Evolutionary conservation across 164 flowering plant species (phyloP).

Genomic region (Saururus chinensis): DNA sequence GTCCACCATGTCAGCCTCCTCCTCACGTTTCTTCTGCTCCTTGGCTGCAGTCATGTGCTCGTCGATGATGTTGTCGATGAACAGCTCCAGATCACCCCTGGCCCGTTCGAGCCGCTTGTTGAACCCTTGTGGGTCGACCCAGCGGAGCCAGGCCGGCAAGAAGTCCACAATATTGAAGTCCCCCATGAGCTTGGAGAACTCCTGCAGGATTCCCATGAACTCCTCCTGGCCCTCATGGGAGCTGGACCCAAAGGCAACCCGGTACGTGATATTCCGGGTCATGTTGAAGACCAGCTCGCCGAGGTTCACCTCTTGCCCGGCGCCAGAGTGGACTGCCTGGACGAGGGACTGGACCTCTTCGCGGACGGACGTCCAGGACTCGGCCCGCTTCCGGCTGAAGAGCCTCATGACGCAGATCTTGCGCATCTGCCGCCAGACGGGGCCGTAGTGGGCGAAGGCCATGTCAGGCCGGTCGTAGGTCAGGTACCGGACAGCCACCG

Average conservation of each 20-base stretch:
- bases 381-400: constrained; percentile 68
- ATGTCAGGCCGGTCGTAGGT: constrained; percentile 77
- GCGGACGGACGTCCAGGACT: constrained; percentile 73
- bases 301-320: constrained; percentile 35
- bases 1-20: constrained; percentile 61
- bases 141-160: constrained; percentile 45
- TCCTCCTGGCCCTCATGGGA: constrained; percentile 46
- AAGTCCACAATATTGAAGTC: constrained; percentile 72
- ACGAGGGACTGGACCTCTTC: constrained; percentile 53
- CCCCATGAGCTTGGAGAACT: constrained; percentile 70
- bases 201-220: constrained; percentile 57
- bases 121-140: constrained; percentile 58
- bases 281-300: constrained; percentile 55
- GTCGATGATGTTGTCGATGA: constrained; percentile 60
- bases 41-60: constrained; percentile 37
- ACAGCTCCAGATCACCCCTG: constrained; percentile 40
- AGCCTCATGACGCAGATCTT: constrained; percentile 78
- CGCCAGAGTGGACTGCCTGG: constrained; percentile 11
- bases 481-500: constrained; percentile 51
- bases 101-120: constrained; percentile 34
- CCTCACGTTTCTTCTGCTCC: constrained; percentile 7
- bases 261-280: constrained; percentile 43
- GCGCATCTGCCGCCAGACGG: constrained; percentile 90
- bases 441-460: constrained; percentile 88
- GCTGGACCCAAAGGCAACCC: constrained; percentile 68